A percentile compares a stretch with the other conserved stretches of the same genome.
phyloP scores from a whole-genome alignment of 441 rosid species.

The Populus hybrid region DNA sequence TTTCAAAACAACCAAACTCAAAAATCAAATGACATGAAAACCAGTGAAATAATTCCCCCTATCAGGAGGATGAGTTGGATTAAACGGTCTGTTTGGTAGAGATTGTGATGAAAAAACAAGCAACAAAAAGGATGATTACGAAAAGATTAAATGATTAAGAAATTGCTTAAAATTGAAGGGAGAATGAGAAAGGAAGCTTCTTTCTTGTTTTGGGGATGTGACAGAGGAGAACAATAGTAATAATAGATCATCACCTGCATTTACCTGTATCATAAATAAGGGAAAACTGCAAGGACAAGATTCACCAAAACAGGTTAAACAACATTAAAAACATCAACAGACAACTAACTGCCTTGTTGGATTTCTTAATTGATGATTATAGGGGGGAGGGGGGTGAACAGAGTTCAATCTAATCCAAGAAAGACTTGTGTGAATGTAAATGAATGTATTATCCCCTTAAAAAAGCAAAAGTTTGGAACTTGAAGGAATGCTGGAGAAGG shows the following conservation, averaged over 20 bases:
- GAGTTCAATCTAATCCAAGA: background rate
- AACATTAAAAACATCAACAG: background rate
- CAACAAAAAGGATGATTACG: background rate
- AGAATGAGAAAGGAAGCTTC: slow-evolving; percentile 12
- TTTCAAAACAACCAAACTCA: background rate
- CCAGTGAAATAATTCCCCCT: background rate
- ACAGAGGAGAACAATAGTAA: background rate
- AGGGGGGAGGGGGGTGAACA: too few species aligned
- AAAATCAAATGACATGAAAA: slow-evolving; percentile 5
- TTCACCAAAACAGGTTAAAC: background rate
- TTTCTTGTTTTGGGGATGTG: background rate
- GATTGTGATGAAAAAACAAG: background rate
- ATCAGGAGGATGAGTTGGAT: slow-evolving; percentile 25
- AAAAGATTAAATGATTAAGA: slow-evolving; percentile 5
- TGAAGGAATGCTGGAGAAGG: background rate
- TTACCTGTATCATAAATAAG: slow-evolving; percentile 1
- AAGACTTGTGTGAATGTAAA: background rate
- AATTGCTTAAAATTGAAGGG: background rate
- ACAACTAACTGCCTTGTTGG: background rate
- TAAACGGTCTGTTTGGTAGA: background rate
- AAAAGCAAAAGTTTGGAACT: background rate
- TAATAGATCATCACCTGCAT: background rate
- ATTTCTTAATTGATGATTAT: background rate
- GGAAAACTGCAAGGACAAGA: slow-evolving; percentile 9
- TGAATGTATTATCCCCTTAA: background rate